Evolutionary conservation across 2,329 filamentous ascomycete genomes (phyloP).

Genomic region (Stenocarpella maydis): DNA sequence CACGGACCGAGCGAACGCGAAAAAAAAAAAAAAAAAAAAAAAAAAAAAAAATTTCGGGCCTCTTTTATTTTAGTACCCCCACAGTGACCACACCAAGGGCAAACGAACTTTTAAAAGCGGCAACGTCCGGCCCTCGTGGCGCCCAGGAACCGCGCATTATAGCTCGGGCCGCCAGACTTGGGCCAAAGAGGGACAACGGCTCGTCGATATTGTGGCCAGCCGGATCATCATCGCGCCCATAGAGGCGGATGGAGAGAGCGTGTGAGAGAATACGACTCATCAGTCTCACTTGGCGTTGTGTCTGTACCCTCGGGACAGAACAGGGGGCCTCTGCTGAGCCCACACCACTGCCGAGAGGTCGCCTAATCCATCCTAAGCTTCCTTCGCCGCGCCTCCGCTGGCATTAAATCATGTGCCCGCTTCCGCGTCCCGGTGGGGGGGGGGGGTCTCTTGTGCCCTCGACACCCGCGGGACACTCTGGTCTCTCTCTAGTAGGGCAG

Average conservation of each 20-base stretch:
- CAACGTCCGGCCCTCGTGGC: neutral
- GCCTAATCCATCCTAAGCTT: constrained; percentile 17
- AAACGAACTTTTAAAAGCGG: neutral
- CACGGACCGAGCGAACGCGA: neutral
- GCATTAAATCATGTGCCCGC: constrained; percentile 25
- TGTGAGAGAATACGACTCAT: neutral
- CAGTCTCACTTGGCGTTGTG: neutral
- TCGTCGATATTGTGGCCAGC: neutral
- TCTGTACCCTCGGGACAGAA: too few species aligned
- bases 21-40: too few species aligned
- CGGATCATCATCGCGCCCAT: neutral
- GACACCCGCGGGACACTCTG: too few species aligned
- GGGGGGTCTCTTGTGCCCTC: too few species aligned
- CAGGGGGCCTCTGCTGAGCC: neutral
- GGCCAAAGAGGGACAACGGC: neutral
- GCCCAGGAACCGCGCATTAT: neutral
- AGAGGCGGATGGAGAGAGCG: neutral
- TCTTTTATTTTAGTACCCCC: too few species aligned
- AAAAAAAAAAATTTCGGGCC: too few species aligned
- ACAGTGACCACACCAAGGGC: neutral
- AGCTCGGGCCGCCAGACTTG: neutral
- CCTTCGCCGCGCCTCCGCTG: neutral
- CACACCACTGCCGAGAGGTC: constrained; percentile 11
- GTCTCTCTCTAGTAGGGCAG: too few species aligned
- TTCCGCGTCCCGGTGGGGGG: too few species aligned